Percentiles rank a stretch among this genome's conserved stretches.
Conservation (phyloP, 257 asterid genomes). For the Fraxinus americana region DNA sequence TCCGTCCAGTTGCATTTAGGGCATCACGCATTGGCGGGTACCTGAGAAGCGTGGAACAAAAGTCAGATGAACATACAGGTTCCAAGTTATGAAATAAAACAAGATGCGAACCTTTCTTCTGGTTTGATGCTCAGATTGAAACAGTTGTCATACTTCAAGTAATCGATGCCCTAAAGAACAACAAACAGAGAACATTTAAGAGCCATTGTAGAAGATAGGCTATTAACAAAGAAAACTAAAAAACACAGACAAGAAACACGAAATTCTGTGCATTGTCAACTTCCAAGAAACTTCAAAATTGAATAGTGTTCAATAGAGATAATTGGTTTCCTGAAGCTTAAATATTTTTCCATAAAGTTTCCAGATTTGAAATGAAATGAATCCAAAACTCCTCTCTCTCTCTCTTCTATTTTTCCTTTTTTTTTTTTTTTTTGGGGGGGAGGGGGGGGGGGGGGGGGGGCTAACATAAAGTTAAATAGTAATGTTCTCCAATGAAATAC, state of each 20-base stretch:
- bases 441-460: not conserved
- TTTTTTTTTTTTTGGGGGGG: too few species aligned
- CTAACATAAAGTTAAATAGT: not conserved
- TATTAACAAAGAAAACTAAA: not conserved
- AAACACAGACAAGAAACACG: not conserved
- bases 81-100: constrained; percentile 1
- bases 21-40: constrained; percentile 99
- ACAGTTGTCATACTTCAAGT: constrained; percentile 97
- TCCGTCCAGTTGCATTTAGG: constrained; percentile 79
- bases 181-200: constrained; percentile 17
- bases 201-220: constrained; percentile 14
- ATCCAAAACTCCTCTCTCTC: too few species aligned
- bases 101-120: constrained; percentile 60
- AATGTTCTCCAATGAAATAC: not conserved
- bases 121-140: constrained; percentile 85
- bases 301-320: too few species aligned
- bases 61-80: constrained; percentile 24
- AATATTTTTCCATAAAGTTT: too few species aligned
- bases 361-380: too few species aligned
- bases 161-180: constrained; percentile 71
- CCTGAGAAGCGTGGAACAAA: constrained; percentile 41
- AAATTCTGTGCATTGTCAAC: not conserved
- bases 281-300: not conserved
- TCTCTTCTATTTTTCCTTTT: too few species aligned
- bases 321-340: too few species aligned